Conservation (phyloP, 345 rosid genomes). For the Camelina hispida region DNA sequence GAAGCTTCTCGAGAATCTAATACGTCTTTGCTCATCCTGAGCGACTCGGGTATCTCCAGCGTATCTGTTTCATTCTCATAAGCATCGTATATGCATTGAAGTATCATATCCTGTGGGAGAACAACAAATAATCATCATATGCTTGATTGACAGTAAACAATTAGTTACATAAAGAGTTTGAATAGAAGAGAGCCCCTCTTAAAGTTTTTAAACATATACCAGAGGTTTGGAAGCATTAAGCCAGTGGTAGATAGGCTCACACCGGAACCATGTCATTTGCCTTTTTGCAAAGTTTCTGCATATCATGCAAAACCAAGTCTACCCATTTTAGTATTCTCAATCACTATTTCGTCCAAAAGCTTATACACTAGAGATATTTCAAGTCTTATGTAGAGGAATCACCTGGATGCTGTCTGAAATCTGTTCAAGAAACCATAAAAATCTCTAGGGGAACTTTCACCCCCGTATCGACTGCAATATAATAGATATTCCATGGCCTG, state of each 20-base stretch:
- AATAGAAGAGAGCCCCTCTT: neutral
- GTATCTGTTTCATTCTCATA: conserved; percentile 57
- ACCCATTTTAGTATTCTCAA: conserved; percentile 1
- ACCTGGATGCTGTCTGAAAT: conserved; percentile 94
- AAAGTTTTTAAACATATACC: conserved; percentile 47
- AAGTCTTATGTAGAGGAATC: conserved; percentile 28
- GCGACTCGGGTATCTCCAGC: conserved; percentile 59
- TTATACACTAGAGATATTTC: neutral
- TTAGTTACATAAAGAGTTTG: neutral
- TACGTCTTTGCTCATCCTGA: conserved; percentile 62
- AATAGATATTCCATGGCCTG: conserved; percentile 89
- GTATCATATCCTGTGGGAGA: conserved; percentile 70
- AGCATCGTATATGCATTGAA: conserved; percentile 62
- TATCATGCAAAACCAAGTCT: conserved; percentile 29
- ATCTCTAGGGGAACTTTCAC: conserved; percentile 67
- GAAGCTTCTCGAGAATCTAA: conserved; percentile 54
- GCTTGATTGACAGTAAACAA: conserved; percentile 13
- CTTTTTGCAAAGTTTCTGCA: conserved; percentile 91
- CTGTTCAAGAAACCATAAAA: conserved; percentile 67
- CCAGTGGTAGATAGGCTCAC: conserved; percentile 88
- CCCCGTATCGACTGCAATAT: conserved; percentile 60
- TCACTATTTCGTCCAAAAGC: conserved; percentile 7
- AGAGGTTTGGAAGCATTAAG: conserved; percentile 84
- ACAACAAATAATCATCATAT: neutral
- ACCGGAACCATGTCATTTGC: conserved; percentile 94